Percentiles rank a stretch among this genome's conserved stretches.
phyloP scores from a whole-genome alignment of 2,329 filamentous ascomycete genomes.

The Trichoderma hamatum region DNA sequence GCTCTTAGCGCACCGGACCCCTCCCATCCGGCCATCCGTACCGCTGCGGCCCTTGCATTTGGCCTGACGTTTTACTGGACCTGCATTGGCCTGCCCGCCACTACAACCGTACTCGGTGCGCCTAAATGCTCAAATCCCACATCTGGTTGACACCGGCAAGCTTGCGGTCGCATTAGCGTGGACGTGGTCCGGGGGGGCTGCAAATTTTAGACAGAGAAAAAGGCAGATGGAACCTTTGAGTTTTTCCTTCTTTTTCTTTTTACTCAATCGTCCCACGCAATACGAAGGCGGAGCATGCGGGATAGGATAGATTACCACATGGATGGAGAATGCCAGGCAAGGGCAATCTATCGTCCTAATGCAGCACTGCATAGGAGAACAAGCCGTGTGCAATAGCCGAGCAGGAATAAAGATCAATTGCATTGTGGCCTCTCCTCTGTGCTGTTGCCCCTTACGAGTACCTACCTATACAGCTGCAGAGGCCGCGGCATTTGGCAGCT shows the following conservation, averaged over 20 bases:
- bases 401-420: not conserved
- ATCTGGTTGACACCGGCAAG: constrained; percentile 5
- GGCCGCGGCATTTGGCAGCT: constrained; percentile 2
- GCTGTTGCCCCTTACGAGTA: not conserved
- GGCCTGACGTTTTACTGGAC: not conserved
- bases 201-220: not conserved
- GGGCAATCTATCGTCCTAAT: not conserved
- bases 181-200: not conserved
- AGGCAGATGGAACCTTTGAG: not conserved
- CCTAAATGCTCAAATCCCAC: not conserved
- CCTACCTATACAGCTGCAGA: not conserved
- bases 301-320: not conserved
- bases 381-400: not conserved
- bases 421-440: not conserved
- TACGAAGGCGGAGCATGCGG: constrained; percentile 9
- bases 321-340: not conserved
- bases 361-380: not conserved
- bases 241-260: not conserved
- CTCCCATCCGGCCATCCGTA: constrained; percentile 22
- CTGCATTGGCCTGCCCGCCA: constrained; percentile 13
- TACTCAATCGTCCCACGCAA: not conserved
- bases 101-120: constrained; percentile 1
- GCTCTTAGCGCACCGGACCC: constrained; percentile 21
- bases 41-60: constrained; percentile 10
- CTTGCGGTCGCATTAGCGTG: constrained; percentile 6